Conservation (phyloP, 495 filamentous ascomycete genomes). For the Aspergillus coremiiformis region DNA sequence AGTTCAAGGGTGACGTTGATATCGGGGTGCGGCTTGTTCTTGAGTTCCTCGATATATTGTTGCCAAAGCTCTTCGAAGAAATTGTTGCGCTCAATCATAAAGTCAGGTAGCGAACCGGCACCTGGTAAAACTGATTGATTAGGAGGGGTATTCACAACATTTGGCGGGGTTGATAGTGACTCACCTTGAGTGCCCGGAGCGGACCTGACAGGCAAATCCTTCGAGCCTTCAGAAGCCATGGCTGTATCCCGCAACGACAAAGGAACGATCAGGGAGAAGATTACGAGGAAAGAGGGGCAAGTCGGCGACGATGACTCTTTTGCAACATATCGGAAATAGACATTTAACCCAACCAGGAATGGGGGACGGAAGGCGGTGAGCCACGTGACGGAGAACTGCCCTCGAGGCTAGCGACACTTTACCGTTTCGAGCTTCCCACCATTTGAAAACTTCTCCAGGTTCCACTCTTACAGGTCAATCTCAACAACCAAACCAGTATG, state of each 20-base stretch:
- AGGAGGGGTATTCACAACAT: slow-evolving; percentile 21
- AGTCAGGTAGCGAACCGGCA: slow-evolving; percentile 58
- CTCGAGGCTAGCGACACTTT: slow-evolving; percentile 42
- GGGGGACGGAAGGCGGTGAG: slow-evolving; percentile 35
- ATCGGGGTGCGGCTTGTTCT: slow-evolving; percentile 37
- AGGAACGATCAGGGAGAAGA: slow-evolving; percentile 16
- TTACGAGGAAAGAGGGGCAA: slow-evolving; percentile 4
- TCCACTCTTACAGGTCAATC: slow-evolving; percentile 20
- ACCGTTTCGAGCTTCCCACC: slow-evolving; percentile 43
- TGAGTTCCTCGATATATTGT: slow-evolving; percentile 64
- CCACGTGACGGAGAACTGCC: slow-evolving; percentile 36
- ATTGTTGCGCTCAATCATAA: slow-evolving; percentile 71
- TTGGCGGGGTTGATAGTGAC: slow-evolving; percentile 12
- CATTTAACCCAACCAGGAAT: slow-evolving; percentile 10
- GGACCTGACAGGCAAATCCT: slow-evolving; percentile 36
- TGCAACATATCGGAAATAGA: slow-evolving; percentile 6
- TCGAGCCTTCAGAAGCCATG: slow-evolving; percentile 37
- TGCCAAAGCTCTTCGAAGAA: slow-evolving; percentile 86
- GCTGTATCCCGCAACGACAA: slow-evolving; percentile 9
- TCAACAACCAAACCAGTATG: slow-evolving; percentile 34
- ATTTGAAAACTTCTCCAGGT: slow-evolving; percentile 43
- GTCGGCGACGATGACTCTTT: slow-evolving; percentile 17
- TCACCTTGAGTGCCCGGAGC: slow-evolving; percentile 28
- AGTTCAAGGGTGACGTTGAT: slow-evolving; percentile 46
- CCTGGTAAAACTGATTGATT: slow-evolving; percentile 20